Percentiles rank a stretch among this genome's conserved stretches.
phyloP scores from a whole-genome alignment of 2,329 filamentous ascomycete species.

The Hymenoscyphus fructigenus region DNA sequence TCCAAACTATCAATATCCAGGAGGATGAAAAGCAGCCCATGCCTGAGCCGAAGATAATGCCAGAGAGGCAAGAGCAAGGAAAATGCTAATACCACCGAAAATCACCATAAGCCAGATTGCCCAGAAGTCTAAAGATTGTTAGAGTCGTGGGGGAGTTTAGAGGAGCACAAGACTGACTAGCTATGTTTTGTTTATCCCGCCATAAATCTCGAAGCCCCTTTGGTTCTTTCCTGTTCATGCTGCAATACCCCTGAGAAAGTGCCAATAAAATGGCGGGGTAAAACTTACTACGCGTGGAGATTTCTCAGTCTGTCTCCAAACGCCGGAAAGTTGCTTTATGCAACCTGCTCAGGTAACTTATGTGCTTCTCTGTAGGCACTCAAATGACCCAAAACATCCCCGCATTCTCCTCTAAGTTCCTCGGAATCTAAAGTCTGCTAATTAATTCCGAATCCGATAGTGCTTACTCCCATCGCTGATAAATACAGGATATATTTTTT shows the following conservation, averaged over 20 bases:
- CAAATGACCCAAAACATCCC: not conserved
- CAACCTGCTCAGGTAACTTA: not conserved
- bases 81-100: not conserved
- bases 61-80: not conserved
- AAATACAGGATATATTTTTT: no score
- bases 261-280: rapidly evolving
- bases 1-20: not conserved
- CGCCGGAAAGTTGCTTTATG: not conserved
- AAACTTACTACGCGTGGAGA: not conserved
- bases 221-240: not conserved
- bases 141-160: not conserved
- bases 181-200: not conserved
- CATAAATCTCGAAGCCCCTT: not conserved
- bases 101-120: not conserved
- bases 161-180: no score
- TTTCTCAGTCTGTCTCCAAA: not conserved
- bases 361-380: not conserved
- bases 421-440: not conserved
- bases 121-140: not conserved
- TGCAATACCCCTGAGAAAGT: no score
- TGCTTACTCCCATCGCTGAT: no score
- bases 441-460: no score
- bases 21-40: slow-evolving; percentile 1
- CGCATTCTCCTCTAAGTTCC: not conserved
- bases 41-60: not conserved